phyloP scores from a whole-genome alignment of 768 basidiomycete species.

The Mycena vitilis region DNA sequence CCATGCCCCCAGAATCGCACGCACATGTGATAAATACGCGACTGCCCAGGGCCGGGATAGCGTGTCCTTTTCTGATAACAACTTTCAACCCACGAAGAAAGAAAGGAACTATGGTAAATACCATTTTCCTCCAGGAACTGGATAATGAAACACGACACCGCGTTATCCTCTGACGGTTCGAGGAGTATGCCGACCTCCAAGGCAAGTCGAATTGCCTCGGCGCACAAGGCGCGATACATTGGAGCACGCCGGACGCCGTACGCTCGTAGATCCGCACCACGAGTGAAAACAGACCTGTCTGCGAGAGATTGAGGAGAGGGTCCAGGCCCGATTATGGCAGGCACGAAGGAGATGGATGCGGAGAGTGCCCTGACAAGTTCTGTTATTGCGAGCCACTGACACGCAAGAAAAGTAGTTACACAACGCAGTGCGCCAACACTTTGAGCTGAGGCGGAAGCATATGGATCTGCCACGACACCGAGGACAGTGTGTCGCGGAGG shows the following conservation, averaged over 20 bases:
- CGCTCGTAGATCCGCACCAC: conserved; percentile 7
- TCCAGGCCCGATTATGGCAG: conserved; percentile 13
- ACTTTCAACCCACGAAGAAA: not conserved
- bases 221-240: not conserved
- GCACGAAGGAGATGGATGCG: conserved; percentile 10
- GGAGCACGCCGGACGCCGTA: conserved; percentile 19
- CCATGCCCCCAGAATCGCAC: conserved; percentile 2
- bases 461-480: conserved; percentile 15
- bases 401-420: not conserved
- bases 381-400: not conserved
- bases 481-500: conserved; percentile 7
- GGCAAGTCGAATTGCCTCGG: conserved; percentile 7
- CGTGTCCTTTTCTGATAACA: not conserved
- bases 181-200: conserved; percentile 3
- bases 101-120: not conserved
- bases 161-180: conserved; percentile 19
- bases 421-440: conserved; percentile 15
- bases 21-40: conserved; percentile 19
- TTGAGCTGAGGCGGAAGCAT: conserved; percentile 8
- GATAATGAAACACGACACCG: conserved; percentile 14
- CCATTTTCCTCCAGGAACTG: conserved; percentile 10
- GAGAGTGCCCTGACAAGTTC: conserved; percentile 4
- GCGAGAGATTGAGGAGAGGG: conserved; percentile 9
- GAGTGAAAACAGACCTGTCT: conserved; percentile 18
- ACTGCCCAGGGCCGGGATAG: conserved; percentile 18